Base-by-base conservation (phyloP, 495 filamentous ascomycete genomes). In the Trichoderma asperelloides region DNA sequence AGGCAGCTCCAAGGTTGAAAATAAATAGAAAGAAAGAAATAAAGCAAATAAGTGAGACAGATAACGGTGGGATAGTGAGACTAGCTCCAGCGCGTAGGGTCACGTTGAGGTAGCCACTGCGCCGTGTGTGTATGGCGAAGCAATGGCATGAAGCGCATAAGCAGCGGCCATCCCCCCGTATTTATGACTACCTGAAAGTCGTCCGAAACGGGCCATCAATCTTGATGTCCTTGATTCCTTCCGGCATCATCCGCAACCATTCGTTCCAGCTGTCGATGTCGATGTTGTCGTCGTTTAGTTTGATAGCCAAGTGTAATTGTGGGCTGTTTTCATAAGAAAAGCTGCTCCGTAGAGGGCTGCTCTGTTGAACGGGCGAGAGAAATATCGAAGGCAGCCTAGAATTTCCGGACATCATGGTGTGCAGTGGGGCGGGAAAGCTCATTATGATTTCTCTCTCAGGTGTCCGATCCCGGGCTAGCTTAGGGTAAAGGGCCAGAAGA, bases 161-260 rank as follows among this genome's bases (percentile, higher is more conserved):
- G 43, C 43, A 47, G n/a, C n/a, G 43, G 15, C 43, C 43, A 47
- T 47, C 43, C 13, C n/a, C 43, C n/a, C 5, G 12, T 37, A 37
- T 37, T 37, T 8, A 37, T 2, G 33, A 30, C 25, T 60, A 60
- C 25, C 55, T 60, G 23, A 60, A 60, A 9, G 55, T 28, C 1
- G 65, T 18, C 13, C 73, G 74, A 68, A 75, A 79, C 65, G 79
- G 79, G 41, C 79, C 75, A 28, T 82, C 79, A 63, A 81, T 76
- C 71, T 77, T 79, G 33, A 80, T 74, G 60, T 81, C 80, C 69
- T 66, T 74, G 72, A 82, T 76, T n/a, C 77, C 78, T 68, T 77
- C 78, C 39, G 80, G 80, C 77, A 82, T 79, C 68, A 74, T 76
- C n/a, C 80, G 77, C 65, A 82, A 72, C 78, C 79, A 82, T 70